Conservation (phyloP, 1,139 yeast species). For the Lodderomyces margitis region DNA sequence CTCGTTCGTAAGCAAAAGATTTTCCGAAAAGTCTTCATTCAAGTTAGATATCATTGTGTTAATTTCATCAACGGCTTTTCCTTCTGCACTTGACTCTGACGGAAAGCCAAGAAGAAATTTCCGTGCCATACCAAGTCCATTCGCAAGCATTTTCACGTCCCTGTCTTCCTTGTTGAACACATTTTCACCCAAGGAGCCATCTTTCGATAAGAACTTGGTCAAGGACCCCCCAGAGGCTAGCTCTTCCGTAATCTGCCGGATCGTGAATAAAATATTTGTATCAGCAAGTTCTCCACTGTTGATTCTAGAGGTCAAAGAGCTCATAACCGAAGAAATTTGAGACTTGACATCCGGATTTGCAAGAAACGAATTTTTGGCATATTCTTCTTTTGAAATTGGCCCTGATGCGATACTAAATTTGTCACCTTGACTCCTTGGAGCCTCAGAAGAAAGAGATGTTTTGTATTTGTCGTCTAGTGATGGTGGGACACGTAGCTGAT, state of each 20-base stretch:
- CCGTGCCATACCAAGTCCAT: slow-evolving; percentile 40
- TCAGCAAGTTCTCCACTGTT: slow-evolving; percentile 23
- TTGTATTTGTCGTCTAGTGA: not conserved
- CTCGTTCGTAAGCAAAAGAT: slow-evolving; percentile 10
- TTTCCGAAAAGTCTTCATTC: slow-evolving; percentile 9
- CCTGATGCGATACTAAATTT: not conserved
- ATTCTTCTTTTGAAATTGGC: not conserved
- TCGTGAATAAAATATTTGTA: slow-evolving; percentile 34
- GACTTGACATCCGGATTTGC: slow-evolving; percentile 20
- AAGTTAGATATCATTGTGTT: slow-evolving; percentile 27
- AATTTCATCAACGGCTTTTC: slow-evolving; percentile 23
- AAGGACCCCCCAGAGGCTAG: slow-evolving; percentile 24
- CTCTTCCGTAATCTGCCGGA: slow-evolving; percentile 44
- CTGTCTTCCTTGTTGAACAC: not conserved
- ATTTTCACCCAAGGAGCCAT: slow-evolving; percentile 13
- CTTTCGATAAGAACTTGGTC: slow-evolving; percentile 17
- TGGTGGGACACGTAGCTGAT: slow-evolving; percentile 3
- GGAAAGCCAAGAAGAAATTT: slow-evolving; percentile 23
- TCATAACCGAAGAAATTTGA: slow-evolving; percentile 32
- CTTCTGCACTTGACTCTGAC: slow-evolving; percentile 1
- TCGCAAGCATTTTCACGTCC: slow-evolving; percentile 7
- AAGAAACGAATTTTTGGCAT: slow-evolving; percentile 10
- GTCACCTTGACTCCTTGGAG: not conserved
- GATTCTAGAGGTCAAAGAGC: slow-evolving; percentile 24
- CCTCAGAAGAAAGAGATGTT: no score